phyloP scores from a whole-genome alignment of 2,329 filamentous ascomycete species.

The Fusarium sp. region DNA sequence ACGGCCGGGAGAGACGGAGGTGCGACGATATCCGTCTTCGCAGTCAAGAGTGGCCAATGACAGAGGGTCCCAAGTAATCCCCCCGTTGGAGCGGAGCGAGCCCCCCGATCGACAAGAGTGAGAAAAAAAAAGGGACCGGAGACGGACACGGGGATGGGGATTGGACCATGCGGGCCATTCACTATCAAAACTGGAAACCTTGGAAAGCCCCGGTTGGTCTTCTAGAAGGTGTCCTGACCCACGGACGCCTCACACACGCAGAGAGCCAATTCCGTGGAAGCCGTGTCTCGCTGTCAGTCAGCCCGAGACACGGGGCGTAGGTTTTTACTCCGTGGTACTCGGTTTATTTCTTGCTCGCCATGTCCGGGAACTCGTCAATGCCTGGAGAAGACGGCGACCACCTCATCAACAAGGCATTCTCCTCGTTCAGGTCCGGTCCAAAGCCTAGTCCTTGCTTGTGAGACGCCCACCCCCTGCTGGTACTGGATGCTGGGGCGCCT shows the following conservation, averaged over 20 bases:
- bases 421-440: background rate
- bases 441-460: background rate
- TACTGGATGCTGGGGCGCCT: background rate
- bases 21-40: conserved; percentile 23
- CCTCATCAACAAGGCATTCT: background rate
- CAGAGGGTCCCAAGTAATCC: conserved; percentile 29
- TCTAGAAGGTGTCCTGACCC: conserved; percentile 39
- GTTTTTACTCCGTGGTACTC: background rate
- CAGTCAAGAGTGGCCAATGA: conserved; percentile 27
- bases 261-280: conserved; percentile 20
- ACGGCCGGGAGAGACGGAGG: conserved; percentile 34
- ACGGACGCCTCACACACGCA: conserved; percentile 15
- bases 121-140: background rate
- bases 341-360: background rate
- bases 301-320: background rate
- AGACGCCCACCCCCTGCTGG: conserved; percentile 12
- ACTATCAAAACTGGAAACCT: conserved; percentile 26
- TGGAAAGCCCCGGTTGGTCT: conserved; percentile 28
- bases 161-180: conserved; percentile 15
- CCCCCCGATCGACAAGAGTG: conserved; percentile 21
- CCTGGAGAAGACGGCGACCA: background rate
- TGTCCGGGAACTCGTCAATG: background rate
- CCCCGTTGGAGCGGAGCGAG: conserved; percentile 22
- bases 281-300: conserved; percentile 15
- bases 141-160: conserved; percentile 15